Evolutionary conservation across 2,329 filamentous ascomycete species (phyloP).

Genomic region (Amauroascus niger): DNA sequence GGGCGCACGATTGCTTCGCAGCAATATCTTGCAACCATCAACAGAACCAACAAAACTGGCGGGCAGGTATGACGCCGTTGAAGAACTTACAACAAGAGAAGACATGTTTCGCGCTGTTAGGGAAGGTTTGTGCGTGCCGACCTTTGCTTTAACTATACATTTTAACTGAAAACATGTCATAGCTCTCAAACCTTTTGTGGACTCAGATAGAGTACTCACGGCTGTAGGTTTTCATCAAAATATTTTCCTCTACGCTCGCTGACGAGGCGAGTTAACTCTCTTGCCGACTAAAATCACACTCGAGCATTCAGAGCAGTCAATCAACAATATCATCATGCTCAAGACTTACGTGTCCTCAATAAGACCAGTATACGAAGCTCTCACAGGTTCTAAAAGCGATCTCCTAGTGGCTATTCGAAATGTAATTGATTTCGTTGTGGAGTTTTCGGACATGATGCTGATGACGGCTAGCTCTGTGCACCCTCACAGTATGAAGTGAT

Average conservation of each 20-base stretch:
- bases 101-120: slow-evolving; percentile 73
- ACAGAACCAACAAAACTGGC: slow-evolving; percentile 59
- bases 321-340: slow-evolving; percentile 78
- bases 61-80: slow-evolving; percentile 69
- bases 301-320: slow-evolving; percentile 63
- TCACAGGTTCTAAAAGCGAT: slow-evolving; percentile 54
- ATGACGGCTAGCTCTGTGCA: slow-evolving; percentile 47
- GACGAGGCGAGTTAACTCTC: slow-evolving; percentile 56
- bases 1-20: slow-evolving; percentile 72
- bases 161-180: neutral
- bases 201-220: slow-evolving; percentile 71
- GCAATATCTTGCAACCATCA: slow-evolving; percentile 79
- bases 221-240: slow-evolving; percentile 42
- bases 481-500: slow-evolving; percentile 53
- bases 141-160: neutral
- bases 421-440: slow-evolving; percentile 26
- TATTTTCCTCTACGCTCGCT: slow-evolving; percentile 11
- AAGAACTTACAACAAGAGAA: slow-evolving; percentile 71
- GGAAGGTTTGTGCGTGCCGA: slow-evolving; percentile 44
- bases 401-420: slow-evolving; percentile 60
- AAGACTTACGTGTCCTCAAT: slow-evolving; percentile 70
- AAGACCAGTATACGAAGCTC: slow-evolving; percentile 55
- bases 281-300: slow-evolving; percentile 57
- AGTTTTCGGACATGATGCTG: neutral
- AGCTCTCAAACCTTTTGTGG: slow-evolving; percentile 65